These are phyloP conservation scores for Diplodia corticola DNA, from an alignment of 2,329 filamentous ascomycete species.

Conservation along the genomic window DNA sequence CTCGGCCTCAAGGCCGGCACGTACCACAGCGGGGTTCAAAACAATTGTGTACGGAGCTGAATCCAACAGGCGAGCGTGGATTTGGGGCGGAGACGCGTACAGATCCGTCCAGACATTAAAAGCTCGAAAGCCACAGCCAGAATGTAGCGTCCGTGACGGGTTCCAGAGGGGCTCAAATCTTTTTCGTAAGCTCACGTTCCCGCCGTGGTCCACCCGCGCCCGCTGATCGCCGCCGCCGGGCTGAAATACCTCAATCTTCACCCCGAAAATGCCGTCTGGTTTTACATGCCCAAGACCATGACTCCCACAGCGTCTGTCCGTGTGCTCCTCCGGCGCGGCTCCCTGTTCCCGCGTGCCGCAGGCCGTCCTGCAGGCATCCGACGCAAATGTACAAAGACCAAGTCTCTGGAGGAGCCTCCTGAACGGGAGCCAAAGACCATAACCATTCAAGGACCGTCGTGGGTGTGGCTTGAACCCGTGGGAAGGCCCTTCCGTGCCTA, in stretches of 20 bases:
- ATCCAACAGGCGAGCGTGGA: too few relatives aligned
- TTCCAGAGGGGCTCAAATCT: too few relatives aligned
- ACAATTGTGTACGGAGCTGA: too few relatives aligned
- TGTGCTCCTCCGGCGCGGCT: not conserved
- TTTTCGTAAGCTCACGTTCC: not conserved
- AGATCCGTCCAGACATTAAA: too few relatives aligned
- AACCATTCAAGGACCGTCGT: constrained; percentile 46
- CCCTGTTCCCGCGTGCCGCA: not conserved
- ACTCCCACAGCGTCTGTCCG: not conserved
- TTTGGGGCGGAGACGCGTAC: too few relatives aligned
- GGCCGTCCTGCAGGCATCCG: not conserved
- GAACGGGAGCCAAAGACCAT: constrained; percentile 1
- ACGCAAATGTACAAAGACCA: not conserved
- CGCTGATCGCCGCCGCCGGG: constrained; percentile 14
- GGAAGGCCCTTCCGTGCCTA: constrained; percentile 57
- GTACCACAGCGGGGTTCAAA: too few relatives aligned
- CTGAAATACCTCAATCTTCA: constrained; percentile 14
- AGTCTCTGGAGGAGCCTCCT: not conserved
- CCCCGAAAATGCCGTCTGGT: not conserved
- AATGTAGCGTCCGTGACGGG: too few relatives aligned
- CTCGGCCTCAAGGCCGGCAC: not conserved
- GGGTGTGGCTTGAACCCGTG: constrained; percentile 50
- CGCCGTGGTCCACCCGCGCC: constrained; percentile 1
- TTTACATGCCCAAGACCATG: not conserved
- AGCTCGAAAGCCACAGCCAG: too few relatives aligned